These are phyloP conservation scores for Fonsecaea erecta DNA, from an alignment of 2,329 filamentous ascomycete species.

Conservation along the genomic window DNA sequence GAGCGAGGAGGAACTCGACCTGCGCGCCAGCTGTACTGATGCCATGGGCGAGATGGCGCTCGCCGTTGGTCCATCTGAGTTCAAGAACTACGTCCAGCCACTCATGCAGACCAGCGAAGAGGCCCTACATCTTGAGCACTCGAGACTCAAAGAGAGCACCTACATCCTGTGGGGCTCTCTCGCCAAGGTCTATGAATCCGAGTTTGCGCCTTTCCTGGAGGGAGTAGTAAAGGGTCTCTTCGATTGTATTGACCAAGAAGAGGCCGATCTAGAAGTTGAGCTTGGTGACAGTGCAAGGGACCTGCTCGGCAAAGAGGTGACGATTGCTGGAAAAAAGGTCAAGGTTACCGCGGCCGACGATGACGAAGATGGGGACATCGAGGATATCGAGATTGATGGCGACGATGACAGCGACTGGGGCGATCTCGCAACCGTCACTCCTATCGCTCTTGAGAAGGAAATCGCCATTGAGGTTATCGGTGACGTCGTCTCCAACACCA, in stretches of 20 bases:
- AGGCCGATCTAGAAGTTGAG: constrained; percentile 77
- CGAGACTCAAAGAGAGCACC: constrained; percentile 89
- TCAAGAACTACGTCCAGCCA: constrained; percentile 88
- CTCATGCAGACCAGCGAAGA: constrained; percentile 93
- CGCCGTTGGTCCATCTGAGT: constrained; percentile 81
- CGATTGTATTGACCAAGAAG: constrained; percentile 85
- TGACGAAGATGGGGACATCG: constrained; percentile 63
- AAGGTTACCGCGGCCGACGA: constrained; percentile 72
- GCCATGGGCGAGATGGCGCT: constrained; percentile 90
- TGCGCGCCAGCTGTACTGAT: constrained; percentile 88
- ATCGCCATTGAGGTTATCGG: constrained; percentile 94
- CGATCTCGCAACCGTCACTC: constrained; percentile 81
- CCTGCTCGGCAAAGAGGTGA: constrained; percentile 75
- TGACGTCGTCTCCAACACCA: constrained; percentile 87
- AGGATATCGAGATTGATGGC: constrained; percentile 65
- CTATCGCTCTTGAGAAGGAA: constrained; percentile 93
- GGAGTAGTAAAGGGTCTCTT: constrained; percentile 65
- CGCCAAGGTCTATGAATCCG: constrained; percentile 86
- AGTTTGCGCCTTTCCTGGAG: constrained; percentile 53
- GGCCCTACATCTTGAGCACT: constrained; percentile 83
- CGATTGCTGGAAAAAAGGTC: constrained; percentile 80
- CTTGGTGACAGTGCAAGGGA: constrained; percentile 75
- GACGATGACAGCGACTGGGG: constrained; percentile 85
- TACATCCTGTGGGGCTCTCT: constrained; percentile 97
- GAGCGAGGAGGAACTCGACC: constrained; percentile 83